phyloP scores from a whole-genome alignment of 768 basidiomycete genomes.

The Mrakia frigida region DNA sequence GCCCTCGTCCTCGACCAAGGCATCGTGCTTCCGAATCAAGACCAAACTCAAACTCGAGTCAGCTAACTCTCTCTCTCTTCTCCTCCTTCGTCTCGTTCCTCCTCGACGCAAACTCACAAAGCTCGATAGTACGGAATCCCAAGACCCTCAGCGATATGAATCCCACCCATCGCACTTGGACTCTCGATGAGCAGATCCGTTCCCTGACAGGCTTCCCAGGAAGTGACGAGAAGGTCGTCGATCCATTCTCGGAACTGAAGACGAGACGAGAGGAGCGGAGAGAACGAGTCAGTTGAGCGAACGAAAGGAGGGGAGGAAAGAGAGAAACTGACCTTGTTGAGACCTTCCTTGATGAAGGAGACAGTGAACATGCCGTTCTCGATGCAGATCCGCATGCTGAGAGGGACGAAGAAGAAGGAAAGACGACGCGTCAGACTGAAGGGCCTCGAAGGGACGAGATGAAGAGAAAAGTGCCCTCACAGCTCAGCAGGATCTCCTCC shows the following conservation, averaged over 20 bases:
- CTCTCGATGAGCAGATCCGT: conserved; percentile 91
- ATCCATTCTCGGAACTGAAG: conserved; percentile 91
- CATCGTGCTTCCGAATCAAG: conserved; percentile 56
- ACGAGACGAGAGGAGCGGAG: conserved; percentile 7
- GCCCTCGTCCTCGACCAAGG: conserved; percentile 93
- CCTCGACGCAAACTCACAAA: conserved; percentile 16
- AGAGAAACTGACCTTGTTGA: conserved; percentile 61
- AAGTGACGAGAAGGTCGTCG: conserved; percentile 88
- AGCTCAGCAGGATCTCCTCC: conserved; percentile 97
- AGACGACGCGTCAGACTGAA: background rate
- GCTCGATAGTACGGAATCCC: conserved; percentile 80
- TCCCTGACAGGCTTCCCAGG: conserved; percentile 93
- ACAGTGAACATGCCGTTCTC: conserved; percentile 98
- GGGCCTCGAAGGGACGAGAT: background rate
- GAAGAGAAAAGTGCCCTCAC: background rate
- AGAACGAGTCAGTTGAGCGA: background rate
- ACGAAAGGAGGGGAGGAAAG: background rate
- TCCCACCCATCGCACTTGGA: conserved; percentile 94
- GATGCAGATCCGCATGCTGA: conserved; percentile 61
- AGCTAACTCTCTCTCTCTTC: conserved; percentile 52
- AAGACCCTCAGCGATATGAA: conserved; percentile 93
- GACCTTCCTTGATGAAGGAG: conserved; percentile 83
- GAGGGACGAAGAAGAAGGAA: background rate
- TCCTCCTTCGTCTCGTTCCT: background rate
- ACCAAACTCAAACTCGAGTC: background rate